These are phyloP conservation scores for Boechera divaricarpa DNA, from an alignment of 345 rosid genomes.

Conservation along the genomic window DNA sequence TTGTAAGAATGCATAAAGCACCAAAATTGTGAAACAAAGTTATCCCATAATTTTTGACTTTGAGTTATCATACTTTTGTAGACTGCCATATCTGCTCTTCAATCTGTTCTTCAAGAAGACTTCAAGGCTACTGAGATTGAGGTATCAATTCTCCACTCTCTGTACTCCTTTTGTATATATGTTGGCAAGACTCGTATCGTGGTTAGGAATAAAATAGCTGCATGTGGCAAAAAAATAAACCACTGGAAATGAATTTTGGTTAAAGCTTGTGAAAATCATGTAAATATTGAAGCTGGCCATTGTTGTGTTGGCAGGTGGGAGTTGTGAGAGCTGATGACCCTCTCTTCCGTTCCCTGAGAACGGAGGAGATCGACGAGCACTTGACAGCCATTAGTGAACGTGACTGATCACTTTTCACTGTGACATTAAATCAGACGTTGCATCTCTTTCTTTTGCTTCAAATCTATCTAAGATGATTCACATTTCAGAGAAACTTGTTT, in stretches of 20 bases:
- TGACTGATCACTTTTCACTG: slow-evolving; percentile 48
- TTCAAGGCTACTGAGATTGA: slow-evolving; percentile 95
- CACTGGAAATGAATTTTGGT: not conserved
- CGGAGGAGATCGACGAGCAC: slow-evolving; percentile 81
- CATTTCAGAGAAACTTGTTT: slow-evolving; percentile 33
- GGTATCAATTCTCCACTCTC: slow-evolving; percentile 48
- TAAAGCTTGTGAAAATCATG: slow-evolving; percentile 3
- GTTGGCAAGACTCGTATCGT: not conserved
- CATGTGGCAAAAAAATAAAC: not conserved
- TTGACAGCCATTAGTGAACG: slow-evolving; percentile 86
- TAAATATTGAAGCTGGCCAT: not conserved
- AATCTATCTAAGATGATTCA: not conserved
- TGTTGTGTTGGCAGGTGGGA: slow-evolving; percentile 61
- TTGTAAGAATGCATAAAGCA: not conserved
- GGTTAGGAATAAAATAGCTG: not conserved
- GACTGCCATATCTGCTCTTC: slow-evolving; percentile 85
- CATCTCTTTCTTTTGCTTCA: slow-evolving; percentile 23
- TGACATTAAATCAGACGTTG: slow-evolving; percentile 18
- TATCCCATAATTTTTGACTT: not conserved
- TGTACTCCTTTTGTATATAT: not conserved
- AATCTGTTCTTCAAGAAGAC: slow-evolving; percentile 91
- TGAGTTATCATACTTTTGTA: slow-evolving; percentile 30
- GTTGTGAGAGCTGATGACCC: slow-evolving; percentile 70
- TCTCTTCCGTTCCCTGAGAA: slow-evolving; percentile 61
- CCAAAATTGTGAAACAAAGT: slow-evolving; percentile 5